Evolutionary conservation across 495 filamentous ascomycete genomes (phyloP).

Genomic region (Penicillium fimorum): DNA sequence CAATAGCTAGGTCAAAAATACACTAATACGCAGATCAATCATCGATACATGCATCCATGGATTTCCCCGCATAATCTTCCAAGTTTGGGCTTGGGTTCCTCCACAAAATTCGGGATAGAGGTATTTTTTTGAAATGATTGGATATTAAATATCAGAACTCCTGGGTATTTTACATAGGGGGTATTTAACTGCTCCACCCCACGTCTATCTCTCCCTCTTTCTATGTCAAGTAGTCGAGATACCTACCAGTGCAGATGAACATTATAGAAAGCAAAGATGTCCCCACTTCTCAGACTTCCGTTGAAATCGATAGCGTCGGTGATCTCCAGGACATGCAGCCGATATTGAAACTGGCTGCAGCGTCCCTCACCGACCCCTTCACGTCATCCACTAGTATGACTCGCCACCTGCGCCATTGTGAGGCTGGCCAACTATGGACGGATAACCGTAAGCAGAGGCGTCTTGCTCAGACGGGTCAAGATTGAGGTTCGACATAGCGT

Average conservation of each 20-base stretch:
- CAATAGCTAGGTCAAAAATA: slow-evolving; percentile 2
- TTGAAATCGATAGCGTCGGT: slow-evolving; percentile 1
- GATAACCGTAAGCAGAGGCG: slow-evolving; percentile 59
- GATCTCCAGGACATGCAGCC: not conserved
- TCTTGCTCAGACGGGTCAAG: slow-evolving; percentile 61
- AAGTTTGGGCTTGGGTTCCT: not conserved
- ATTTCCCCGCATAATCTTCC: slow-evolving; percentile 1
- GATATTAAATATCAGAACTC: slow-evolving; percentile 3
- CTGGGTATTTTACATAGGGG: not conserved
- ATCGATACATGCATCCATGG: not conserved
- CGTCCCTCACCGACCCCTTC: not conserved
- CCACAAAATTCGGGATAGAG: not conserved
- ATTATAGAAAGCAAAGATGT: slow-evolving; percentile 17
- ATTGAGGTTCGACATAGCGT: slow-evolving; percentile 59
- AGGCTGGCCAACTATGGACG: slow-evolving; percentile 55
- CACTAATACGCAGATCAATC: not conserved
- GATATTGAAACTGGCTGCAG: not conserved
- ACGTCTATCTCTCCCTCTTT: not conserved
- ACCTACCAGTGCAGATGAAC: slow-evolving; percentile 7
- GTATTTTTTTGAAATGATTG: not conserved
- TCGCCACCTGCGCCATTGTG: slow-evolving; percentile 69
- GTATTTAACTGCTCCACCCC: not conserved
- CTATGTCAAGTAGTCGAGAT: slow-evolving; percentile 3
- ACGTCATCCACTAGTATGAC: slow-evolving; percentile 37
- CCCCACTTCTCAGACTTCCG: slow-evolving; percentile 17